Percentiles rank a stretch among this genome's conserved stretches.
These are phyloP conservation scores for Ascochyta viciae-villosae DNA, from an alignment of 2,329 filamentous ascomycete species.

Conservation along the genomic window DNA sequence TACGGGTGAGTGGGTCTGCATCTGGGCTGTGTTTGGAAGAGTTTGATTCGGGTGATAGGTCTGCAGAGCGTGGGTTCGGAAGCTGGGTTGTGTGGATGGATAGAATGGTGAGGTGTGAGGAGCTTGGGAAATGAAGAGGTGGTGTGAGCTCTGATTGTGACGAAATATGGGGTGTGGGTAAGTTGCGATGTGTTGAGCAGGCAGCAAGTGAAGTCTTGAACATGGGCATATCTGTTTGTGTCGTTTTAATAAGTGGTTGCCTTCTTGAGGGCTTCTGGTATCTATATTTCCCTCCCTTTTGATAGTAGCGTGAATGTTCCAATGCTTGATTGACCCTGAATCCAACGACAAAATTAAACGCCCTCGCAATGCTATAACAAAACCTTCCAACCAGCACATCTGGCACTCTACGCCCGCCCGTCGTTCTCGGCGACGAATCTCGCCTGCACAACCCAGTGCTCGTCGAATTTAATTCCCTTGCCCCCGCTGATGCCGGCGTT, in stretches of 20 bases:
- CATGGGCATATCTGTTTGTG: too few species aligned
- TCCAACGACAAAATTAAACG: conserved; percentile 6
- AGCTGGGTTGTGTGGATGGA: too few species aligned
- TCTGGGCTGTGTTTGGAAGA: too few species aligned
- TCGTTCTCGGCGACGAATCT: conserved; percentile 44
- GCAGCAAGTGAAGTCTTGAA: too few species aligned
- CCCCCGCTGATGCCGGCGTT: conserved; percentile 82
- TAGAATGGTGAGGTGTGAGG: too few species aligned
- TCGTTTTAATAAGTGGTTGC: background rate
- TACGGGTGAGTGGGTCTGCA: too few species aligned
- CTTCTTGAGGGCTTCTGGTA: conserved; percentile 11
- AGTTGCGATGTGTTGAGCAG: too few species aligned
- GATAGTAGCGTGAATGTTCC: background rate
- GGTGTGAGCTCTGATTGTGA: too few species aligned
- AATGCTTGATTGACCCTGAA: background rate
- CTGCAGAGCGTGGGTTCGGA: too few species aligned
- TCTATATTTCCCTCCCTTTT: conserved; percentile 6
- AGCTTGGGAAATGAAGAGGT: too few species aligned
- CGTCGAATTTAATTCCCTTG: conserved; percentile 86
- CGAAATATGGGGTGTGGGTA: too few species aligned
- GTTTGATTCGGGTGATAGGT: too few species aligned
- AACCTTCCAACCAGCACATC: background rate
- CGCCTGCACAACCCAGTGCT: conserved; percentile 82
- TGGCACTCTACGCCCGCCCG: conserved; percentile 9
- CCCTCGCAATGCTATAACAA: conserved; percentile 31